Base-by-base conservation (phyloP, 2,329 filamentous ascomycete species). In the Pseudogymnoascus sp. region DNA sequence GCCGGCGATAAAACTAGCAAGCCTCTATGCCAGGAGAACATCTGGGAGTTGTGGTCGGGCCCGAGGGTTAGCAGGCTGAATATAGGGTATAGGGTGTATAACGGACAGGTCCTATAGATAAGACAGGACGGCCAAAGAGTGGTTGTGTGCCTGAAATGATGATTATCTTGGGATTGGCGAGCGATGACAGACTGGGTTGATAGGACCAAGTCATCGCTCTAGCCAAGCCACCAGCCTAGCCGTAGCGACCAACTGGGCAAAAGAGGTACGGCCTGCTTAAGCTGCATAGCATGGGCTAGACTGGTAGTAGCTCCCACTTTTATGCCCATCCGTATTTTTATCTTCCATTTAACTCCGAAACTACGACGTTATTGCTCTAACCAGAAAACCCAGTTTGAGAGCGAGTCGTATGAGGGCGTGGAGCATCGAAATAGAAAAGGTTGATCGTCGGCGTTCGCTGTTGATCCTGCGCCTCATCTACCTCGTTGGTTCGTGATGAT, bases 151-250 rank as follows among this genome's bases (percentile, higher is more conserved):
- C 47, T 57, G 51, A 57, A 57, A 57, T 57, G 29, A 57, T 36
- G 51, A 57, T 57, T 57, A 57, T 57, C 51, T 34, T 57, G 29
- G 51, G 51, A 57, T 57, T 57, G 51, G 51, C 51, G 51, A 34
- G 51, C 51, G 51, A 57, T 36, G 51, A 57, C 51, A 57, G 51
- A 57, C 51, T 57, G 51, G 47, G 29, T 57, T 57, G 51, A 57
- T 57, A 57, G 51, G 51, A 57, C 29, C 51, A 57, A 34, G 51
- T 57, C 51, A 34, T 34, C 51, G 51, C 51, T 57, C 51, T 34
- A 57, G 51, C 51, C 51, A 57, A 57, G 51, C 51, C 51, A 21
- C 51, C 51, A 57, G 29, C 51, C 51, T 57, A 57, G 51, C 51
- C n/a, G 51, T n/a, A 34, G 29, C 29, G 29, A 57, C 51, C 34